phyloP scores from a whole-genome alignment of 495 filamentous ascomycete genomes.

The Zalerion maritima region DNA sequence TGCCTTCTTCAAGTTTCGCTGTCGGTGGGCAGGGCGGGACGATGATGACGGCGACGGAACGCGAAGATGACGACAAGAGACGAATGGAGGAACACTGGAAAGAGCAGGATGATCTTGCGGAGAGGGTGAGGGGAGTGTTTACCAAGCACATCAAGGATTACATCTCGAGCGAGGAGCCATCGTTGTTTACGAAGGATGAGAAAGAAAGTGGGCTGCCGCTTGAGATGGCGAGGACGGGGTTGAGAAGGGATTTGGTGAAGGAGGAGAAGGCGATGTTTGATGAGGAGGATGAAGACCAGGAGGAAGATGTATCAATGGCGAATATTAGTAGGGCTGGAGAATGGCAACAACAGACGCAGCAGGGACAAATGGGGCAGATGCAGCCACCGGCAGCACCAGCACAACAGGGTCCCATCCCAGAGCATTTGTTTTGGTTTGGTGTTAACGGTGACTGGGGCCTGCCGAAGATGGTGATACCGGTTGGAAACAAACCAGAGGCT shows the following conservation, averaged over 20 bases:
- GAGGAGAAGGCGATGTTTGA: slow-evolving; percentile 38
- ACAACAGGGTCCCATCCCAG: slow-evolving; percentile 9
- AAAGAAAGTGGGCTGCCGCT: slow-evolving; percentile 44
- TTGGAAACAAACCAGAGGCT: too few species aligned
- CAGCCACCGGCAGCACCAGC: slow-evolving; percentile 1
- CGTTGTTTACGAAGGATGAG: slow-evolving; percentile 54
- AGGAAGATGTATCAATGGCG: slow-evolving; percentile 29
- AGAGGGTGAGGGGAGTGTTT: slow-evolving; percentile 24
- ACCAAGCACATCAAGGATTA: slow-evolving; percentile 22
- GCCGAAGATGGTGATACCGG: slow-evolving; percentile 8
- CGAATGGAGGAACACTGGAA: slow-evolving; percentile 21
- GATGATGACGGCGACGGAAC: slow-evolving; percentile 14
- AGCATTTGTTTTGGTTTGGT: slow-evolving; percentile 17
- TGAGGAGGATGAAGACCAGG: slow-evolving; percentile 44
- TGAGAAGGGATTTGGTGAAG: slow-evolving; percentile 42
- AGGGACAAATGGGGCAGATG: slow-evolving; percentile 12
- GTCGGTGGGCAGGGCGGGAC: slow-evolving; percentile 3
- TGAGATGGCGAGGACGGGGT: slow-evolving; percentile 57
- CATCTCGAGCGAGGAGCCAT: slow-evolving; percentile 32
- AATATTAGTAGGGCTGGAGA: slow-evolving; percentile 25
- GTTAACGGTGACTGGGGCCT: slow-evolving; percentile 21
- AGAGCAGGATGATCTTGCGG: slow-evolving; percentile 25
- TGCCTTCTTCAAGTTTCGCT: neutral
- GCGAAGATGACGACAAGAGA: slow-evolving; percentile 13
- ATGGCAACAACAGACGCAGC: slow-evolving; percentile 28